These are phyloP conservation scores for Castanea mollissima DNA, from an alignment of 306 rosid genomes.

Conservation along the genomic window DNA sequence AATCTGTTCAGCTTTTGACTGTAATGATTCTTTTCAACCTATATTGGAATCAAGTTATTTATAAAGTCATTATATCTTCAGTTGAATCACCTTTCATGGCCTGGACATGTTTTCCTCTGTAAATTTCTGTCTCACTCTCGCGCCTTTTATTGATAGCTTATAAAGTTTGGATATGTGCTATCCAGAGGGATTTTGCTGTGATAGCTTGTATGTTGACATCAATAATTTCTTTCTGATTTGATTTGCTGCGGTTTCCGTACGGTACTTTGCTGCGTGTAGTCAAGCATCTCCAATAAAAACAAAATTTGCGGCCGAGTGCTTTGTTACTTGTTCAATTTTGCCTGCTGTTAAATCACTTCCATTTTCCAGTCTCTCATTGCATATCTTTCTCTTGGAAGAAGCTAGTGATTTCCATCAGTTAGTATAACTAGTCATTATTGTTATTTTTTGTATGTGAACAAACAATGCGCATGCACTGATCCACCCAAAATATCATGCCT, in stretches of 20 bases:
- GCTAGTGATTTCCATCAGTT: background rate
- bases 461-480: background rate
- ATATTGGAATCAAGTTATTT: background rate
- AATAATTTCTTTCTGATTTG: background rate
- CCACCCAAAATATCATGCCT: background rate
- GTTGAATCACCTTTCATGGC: background rate
- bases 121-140: background rate
- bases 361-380: no score
- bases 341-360: background rate
- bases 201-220: background rate
- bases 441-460: background rate
- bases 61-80: background rate
- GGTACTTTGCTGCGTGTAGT: no score
- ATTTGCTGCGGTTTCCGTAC: no score
- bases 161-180: background rate
- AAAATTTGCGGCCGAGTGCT: no score
- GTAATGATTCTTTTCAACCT: constrained; percentile 15
- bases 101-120: background rate
- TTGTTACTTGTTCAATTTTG: background rate
- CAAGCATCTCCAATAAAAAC: no score
- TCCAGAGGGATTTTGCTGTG: background rate
- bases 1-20: constrained; percentile 19
- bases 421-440: background rate
- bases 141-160: background rate
- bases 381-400: background rate